Conservation (phyloP, 257 asterid genomes). For the Solanum verrucosum region DNA sequence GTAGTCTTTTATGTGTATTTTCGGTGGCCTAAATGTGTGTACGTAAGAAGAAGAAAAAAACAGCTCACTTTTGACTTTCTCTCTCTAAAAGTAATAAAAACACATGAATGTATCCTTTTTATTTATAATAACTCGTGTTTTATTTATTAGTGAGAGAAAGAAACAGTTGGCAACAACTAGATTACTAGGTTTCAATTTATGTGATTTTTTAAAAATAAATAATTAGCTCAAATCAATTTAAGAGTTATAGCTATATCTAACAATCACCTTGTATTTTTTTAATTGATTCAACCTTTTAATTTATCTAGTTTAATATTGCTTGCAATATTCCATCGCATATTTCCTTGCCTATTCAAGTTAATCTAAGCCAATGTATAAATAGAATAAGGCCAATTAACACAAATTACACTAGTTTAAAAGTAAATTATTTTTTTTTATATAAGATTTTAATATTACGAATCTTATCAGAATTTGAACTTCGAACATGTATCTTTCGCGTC, state of each 20-base stretch:
- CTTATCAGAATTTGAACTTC: fast-evolving
- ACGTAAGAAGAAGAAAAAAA: too few species aligned
- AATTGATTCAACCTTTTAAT: neutral
- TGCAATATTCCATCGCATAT: neutral
- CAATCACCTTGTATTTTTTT: neutral
- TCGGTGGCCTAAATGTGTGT: too few species aligned
- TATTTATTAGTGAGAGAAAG: neutral
- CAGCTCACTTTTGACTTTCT: too few species aligned
- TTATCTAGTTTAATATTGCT: neutral
- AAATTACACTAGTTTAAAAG: too few species aligned
- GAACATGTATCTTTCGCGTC: neutral
- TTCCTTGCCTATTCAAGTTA: neutral
- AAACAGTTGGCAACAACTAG: neutral
- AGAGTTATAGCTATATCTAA: neutral
- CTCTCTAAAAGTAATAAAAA: too few species aligned
- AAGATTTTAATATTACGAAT: neutral
- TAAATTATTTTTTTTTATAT: too few species aligned
- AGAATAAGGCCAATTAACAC: neutral
- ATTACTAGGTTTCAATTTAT: too few species aligned
- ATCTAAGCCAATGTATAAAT: neutral
- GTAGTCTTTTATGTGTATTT: too few species aligned
- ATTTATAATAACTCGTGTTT: too few species aligned
- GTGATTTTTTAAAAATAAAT: neutral
- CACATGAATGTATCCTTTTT: too few species aligned
- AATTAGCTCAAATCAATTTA: neutral